Conservation (phyloP, 257 asterid genomes). For the Petunia secreta region DNA sequence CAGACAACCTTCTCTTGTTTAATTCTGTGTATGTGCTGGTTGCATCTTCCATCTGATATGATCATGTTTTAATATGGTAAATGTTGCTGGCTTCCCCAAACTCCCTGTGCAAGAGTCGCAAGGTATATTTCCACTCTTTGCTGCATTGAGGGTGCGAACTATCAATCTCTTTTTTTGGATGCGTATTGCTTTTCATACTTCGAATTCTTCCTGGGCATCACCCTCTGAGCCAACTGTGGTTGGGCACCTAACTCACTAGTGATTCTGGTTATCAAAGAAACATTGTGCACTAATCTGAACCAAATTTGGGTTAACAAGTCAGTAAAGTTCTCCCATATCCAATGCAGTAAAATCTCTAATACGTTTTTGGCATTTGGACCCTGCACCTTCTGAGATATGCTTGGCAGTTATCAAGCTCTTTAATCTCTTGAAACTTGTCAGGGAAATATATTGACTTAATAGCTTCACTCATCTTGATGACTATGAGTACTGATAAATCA, state of each 20-base stretch:
- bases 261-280: not conserved
- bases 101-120: too few relatives aligned
- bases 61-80: too few relatives aligned
- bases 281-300: not conserved
- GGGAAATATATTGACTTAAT: not conserved
- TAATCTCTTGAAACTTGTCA: not conserved
- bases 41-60: too few relatives aligned
- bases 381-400: slow-evolving; percentile 19
- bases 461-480: not conserved
- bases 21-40: too few relatives aligned
- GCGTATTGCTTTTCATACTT: too few relatives aligned
- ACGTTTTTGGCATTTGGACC: not conserved
- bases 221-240: not conserved
- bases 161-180: too few relatives aligned
- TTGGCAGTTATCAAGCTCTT: not conserved
- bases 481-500: not conserved
- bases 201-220: too few relatives aligned
- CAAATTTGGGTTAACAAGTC: not conserved
- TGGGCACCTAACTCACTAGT: not conserved
- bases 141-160: too few relatives aligned
- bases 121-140: too few relatives aligned
- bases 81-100: too few relatives aligned
- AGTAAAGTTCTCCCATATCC: not conserved
- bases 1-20: too few relatives aligned
- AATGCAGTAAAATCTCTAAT: not conserved